phyloP scores from a whole-genome alignment of 495 filamentous ascomycete genomes.

The Aspergillus asperescens region DNA sequence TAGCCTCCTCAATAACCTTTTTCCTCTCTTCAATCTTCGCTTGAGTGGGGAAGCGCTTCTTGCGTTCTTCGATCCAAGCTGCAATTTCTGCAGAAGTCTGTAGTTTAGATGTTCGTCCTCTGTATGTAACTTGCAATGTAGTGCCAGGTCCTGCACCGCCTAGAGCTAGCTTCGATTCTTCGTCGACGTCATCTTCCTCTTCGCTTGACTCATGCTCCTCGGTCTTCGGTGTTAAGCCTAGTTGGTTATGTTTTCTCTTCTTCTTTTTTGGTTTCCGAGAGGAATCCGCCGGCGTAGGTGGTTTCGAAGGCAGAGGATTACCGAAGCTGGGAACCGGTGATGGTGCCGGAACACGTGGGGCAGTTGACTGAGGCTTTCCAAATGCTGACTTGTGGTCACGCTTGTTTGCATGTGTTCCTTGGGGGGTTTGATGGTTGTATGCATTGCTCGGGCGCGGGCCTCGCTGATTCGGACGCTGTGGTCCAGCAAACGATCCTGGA shows the following conservation, averaged over 20 bases:
- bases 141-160: slow-evolving; percentile 23
- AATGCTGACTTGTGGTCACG: slow-evolving; percentile 42
- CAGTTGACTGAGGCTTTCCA: slow-evolving; percentile 34
- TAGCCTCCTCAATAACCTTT: slow-evolving; percentile 40
- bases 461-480: slow-evolving; percentile 26
- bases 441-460: slow-evolving; percentile 42
- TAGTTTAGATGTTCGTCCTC: slow-evolving; percentile 36
- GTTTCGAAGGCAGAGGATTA: slow-evolving; percentile 55
- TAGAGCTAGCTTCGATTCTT: slow-evolving; percentile 51
- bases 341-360: slow-evolving; percentile 43
- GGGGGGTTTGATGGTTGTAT: slow-evolving; percentile 33
- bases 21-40: slow-evolving; percentile 51
- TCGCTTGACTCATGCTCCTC: slow-evolving; percentile 65
- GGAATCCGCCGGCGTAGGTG: slow-evolving; percentile 43
- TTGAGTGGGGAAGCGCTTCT: slow-evolving; percentile 71
- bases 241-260: slow-evolving; percentile 69
- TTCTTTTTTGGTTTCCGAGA: slow-evolving; percentile 61
- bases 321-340: slow-evolving; percentile 60
- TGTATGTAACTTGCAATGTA: slow-evolving; percentile 41
- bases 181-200: slow-evolving; percentile 68
- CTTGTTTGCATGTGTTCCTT: slow-evolving; percentile 33
- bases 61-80: slow-evolving; percentile 76
- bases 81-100: slow-evolving; percentile 63
- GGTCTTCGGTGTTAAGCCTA: slow-evolving; percentile 73
- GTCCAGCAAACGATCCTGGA: slow-evolving; percentile 18